Evolutionary conservation across 352 stramenopile genomes (phyloP), one percentile per base, ranked within the genome.

Genomic region (Phytophthora vignae): DNA sequence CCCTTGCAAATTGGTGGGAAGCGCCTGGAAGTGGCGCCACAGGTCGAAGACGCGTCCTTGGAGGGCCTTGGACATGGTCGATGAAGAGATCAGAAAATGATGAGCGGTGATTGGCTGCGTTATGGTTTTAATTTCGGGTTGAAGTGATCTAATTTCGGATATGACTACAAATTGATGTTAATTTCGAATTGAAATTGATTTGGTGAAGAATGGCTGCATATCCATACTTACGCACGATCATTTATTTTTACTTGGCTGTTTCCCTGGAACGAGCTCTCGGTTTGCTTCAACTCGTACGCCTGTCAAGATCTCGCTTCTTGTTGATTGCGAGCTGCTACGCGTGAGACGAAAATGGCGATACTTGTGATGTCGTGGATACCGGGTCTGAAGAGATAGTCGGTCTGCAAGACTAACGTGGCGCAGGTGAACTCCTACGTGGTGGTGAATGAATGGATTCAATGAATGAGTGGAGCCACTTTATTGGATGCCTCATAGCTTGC

Each of bases 1-100:
- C 12, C 53, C 27, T 48, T 68, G 64, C 15, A 77, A 48, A 29
- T 64, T 60, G 14, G 55, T 57, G 25, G 71, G 62, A 4, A 81
- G 70, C 36, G 71, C 63, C 62, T 79, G 73, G 60, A 79, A 81
- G 61, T 73, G 70, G 33, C 70, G 69, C 67, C 60, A 79, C 38
- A 75, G 63, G 55, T 81, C 77, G 53, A 84, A 84, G 49, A 79
- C 75, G n/a, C 75, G 71, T 25, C 75, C 75, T 15, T 79, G 63
- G n/a, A 79, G 71, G 48, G 71, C 74, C 42, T 72, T 72, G 36
- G 54, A 59, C 14, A 69, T 54, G 19, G 21, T 27, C 29, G 40
- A 48, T 48, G 40, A 48, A n/a, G 40, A 14, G 40, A 3, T 48
- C 40, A 48, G 40, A 48, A 19, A 48, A n/a, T 14, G 40, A 29